phyloP scores from a whole-genome alignment of 768 basidiomycete species.

The Leccinum subgranulosum region DNA sequence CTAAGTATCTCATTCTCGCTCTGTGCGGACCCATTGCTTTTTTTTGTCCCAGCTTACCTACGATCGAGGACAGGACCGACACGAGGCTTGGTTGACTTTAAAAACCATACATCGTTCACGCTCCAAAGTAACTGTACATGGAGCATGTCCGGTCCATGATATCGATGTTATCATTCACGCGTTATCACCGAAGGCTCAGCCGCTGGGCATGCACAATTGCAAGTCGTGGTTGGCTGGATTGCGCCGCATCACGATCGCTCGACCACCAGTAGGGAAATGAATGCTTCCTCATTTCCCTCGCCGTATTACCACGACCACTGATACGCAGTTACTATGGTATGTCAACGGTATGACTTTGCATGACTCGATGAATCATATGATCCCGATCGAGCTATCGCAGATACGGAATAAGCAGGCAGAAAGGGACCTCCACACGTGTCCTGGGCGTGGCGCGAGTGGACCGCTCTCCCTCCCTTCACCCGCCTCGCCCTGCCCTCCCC shows the following conservation, averaged over 20 bases:
- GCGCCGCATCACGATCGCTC: conserved; percentile 10
- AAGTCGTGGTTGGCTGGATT: conserved; percentile 1
- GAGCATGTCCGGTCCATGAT: not conserved
- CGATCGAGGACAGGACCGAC: conserved; percentile 5
- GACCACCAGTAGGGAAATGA: conserved; percentile 2
- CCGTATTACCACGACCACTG: not conserved
- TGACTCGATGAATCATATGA: not conserved
- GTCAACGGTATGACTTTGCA: not conserved
- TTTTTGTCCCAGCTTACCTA: conserved; percentile 7
- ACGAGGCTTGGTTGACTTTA: conserved; percentile 14
- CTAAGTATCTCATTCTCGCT: conserved; percentile 12
- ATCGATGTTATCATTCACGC: conserved; percentile 1
- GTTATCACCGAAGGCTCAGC: conserved; percentile 17
- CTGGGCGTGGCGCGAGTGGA: not conserved
- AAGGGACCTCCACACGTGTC: conserved; percentile 9
- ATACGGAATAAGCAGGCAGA: not conserved
- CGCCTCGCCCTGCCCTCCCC: not conserved
- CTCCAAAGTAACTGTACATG: not conserved
- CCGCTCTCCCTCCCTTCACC: not conserved
- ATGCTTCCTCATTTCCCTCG: conserved; percentile 19
- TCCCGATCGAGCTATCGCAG: not conserved
- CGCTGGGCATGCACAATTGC: not conserved
- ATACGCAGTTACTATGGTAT: conserved; percentile 2
- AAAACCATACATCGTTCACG: not conserved
- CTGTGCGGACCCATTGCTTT: not conserved